A percentile compares a stretch with the other conserved stretches of the same genome.
Conservation (phyloP, 139 green algal species). For the Chlamydomonas incerta region DNA sequence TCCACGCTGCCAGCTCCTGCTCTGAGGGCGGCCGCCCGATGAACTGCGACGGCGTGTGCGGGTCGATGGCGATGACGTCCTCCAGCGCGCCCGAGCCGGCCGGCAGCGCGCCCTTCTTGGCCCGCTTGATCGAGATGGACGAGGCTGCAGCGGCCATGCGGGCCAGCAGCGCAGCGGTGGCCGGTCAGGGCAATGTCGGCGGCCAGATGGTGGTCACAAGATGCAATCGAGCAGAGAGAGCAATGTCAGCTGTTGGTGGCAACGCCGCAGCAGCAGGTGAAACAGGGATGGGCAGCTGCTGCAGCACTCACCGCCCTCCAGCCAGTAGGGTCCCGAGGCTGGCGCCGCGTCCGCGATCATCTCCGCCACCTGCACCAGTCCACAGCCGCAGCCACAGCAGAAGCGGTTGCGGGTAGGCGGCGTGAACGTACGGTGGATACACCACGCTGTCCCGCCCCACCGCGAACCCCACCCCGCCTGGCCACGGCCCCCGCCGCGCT, state of each 20-base stretch:
- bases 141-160: slow-evolving; percentile 3
- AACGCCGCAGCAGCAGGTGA: too few species aligned
- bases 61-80: slow-evolving; percentile 18
- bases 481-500: too few species aligned
- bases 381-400: too few species aligned
- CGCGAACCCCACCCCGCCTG: too few species aligned
- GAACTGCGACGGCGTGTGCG: slow-evolving; percentile 1
- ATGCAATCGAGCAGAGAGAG: too few species aligned
- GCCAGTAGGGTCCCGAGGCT: slow-evolving; percentile 54
- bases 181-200: too few species aligned
- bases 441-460: too few species aligned
- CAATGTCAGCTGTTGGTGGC: too few species aligned
- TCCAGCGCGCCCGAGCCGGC: background rate
- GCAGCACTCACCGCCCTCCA: slow-evolving; percentile 42
- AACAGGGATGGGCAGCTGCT: background rate
- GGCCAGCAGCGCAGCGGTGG: background rate
- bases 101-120: slow-evolving; percentile 12
- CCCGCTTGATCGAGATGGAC: slow-evolving; percentile 34
- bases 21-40: slow-evolving; percentile 16
- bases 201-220: too few species aligned
- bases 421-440: too few species aligned
- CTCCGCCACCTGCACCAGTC: slow-evolving; percentile 44
- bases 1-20: slow-evolving; percentile 57
- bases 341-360: slow-evolving; percentile 61
- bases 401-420: too few species aligned